A percentile compares a stretch with the other conserved stretches of the same genome.
Evolutionary conservation across 2,329 filamentous ascomycete species (phyloP).

Genomic region (Exophiala xenobiotica): DNA sequence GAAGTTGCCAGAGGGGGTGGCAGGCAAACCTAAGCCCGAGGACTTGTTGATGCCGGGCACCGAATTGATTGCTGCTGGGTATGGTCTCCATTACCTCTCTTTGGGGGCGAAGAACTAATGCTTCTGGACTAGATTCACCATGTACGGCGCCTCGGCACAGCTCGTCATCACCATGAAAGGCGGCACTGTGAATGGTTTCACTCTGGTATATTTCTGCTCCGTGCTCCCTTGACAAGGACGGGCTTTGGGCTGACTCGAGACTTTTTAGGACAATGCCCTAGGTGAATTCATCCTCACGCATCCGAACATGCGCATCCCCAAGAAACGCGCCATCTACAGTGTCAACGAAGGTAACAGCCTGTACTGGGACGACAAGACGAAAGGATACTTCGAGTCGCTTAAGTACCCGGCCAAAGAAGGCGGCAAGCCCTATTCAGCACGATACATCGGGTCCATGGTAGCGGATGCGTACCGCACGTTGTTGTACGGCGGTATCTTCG

Average conservation of each 20-base stretch:
- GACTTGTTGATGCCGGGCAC: slow-evolving; percentile 87
- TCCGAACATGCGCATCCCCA: slow-evolving; percentile 86
- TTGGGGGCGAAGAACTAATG: not conserved
- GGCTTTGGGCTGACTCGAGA: not conserved
- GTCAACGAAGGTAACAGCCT: slow-evolving; percentile 98
- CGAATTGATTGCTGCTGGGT: slow-evolving; percentile 70
- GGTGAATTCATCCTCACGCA: slow-evolving; percentile 99
- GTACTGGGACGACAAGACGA: slow-evolving; percentile 90
- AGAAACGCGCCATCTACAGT: slow-evolving; percentile 82
- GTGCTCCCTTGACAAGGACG: not conserved
- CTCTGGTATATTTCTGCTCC: slow-evolving; percentile 51
- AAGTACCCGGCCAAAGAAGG: slow-evolving; percentile 72
- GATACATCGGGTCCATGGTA: slow-evolving; percentile 94
- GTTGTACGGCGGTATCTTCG: slow-evolving; percentile 94
- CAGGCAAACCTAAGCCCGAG: slow-evolving; percentile 60
- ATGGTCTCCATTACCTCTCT: slow-evolving; percentile 3
- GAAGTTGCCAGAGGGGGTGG: slow-evolving; percentile 71
- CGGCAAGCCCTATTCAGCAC: slow-evolving; percentile 83
- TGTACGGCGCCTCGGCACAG: slow-evolving; percentile 97
- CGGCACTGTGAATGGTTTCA: slow-evolving; percentile 93
- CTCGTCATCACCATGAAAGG: slow-evolving; percentile 96
- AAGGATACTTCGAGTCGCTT: slow-evolving; percentile 83
- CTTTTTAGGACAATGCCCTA: slow-evolving; percentile 70
- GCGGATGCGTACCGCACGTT: slow-evolving; percentile 96
- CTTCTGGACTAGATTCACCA: slow-evolving; percentile 80